phyloP scores from a whole-genome alignment of 2,329 filamentous ascomycete genomes.

The Thermoascus crustaceus region DNA sequence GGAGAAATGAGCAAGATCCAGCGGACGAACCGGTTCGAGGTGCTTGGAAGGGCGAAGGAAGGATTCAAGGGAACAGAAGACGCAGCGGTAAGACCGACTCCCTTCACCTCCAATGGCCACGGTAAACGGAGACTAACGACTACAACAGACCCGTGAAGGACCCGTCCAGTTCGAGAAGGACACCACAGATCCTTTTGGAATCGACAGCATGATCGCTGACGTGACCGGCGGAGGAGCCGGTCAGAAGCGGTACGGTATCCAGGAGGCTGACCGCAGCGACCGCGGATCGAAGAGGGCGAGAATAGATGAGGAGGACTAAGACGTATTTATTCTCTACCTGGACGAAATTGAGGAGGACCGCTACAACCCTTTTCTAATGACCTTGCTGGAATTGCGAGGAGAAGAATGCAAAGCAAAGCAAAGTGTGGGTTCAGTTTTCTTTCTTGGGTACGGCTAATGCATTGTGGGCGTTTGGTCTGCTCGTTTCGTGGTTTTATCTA shows the following conservation, averaged over 20 bases:
- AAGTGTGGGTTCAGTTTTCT: no score
- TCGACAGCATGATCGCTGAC: slow-evolving; percentile 86
- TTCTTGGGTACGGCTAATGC: no score
- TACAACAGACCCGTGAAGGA: slow-evolving; percentile 62
- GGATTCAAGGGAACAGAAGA: slow-evolving; percentile 80
- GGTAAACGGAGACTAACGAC: slow-evolving; percentile 1
- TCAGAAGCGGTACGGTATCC: slow-evolving; percentile 38
- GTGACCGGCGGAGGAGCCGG: slow-evolving; percentile 52
- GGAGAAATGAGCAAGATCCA: slow-evolving; percentile 81
- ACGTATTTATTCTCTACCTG: no score
- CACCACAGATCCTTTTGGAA: slow-evolving; percentile 77
- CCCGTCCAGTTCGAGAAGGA: slow-evolving; percentile 97
- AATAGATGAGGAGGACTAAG: slow-evolving; percentile 58
- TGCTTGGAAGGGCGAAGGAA: slow-evolving; percentile 69
- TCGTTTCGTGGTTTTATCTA: no score
- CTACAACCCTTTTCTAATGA: no score
- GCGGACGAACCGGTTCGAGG: slow-evolving; percentile 78
- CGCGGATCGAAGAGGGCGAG: slow-evolving; percentile 60
- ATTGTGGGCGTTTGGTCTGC: no score
- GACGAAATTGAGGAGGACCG: no score
- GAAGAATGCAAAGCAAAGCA: slow-evolving; percentile 1
- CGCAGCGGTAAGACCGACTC: slow-evolving; percentile 56
- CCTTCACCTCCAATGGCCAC: slow-evolving; percentile 3
- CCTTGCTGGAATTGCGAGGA: no score
- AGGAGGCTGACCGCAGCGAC: slow-evolving; percentile 29